Evolutionary conservation across 371 early-diverging fungal genomes (phyloP).

Genomic region (Smittium mucronatum): DNA sequence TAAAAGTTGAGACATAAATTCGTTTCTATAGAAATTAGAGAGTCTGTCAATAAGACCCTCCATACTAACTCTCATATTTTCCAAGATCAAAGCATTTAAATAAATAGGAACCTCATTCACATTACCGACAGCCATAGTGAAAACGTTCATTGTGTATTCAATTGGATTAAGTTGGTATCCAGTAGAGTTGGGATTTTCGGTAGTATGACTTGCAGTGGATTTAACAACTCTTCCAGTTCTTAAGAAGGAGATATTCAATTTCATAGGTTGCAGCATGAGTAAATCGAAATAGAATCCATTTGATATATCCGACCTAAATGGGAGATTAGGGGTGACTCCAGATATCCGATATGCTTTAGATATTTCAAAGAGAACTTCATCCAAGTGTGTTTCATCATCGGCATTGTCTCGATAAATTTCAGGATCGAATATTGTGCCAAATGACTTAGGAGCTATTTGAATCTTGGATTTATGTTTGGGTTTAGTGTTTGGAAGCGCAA

Average conservation of each 20-base stretch:
- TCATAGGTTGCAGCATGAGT: constrained; percentile 87
- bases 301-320: constrained; percentile 42
- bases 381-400: background rate
- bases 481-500: background rate
- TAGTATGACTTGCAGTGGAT: background rate
- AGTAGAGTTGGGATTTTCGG: constrained; percentile 6
- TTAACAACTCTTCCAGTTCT: constrained; percentile 57
- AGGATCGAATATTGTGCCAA: background rate
- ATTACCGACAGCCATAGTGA: constrained; percentile 94
- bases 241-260: constrained; percentile 83
- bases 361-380: constrained; percentile 16
- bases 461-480: background rate
- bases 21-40: constrained; percentile 74
- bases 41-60: constrained; percentile 66
- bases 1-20: constrained; percentile 81
- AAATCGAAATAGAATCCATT: constrained; percentile 83
- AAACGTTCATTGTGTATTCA: constrained; percentile 56
- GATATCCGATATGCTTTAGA: background rate
- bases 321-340: constrained; percentile 48
- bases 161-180: constrained; percentile 19
- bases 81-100: constrained; percentile 81
- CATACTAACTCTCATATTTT: constrained; percentile 72
- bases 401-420: background rate
- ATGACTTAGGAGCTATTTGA: background rate
- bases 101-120: constrained; percentile 84